Evolutionary conservation across 2,329 filamentous ascomycete species (phyloP).

Genomic region (Apiospora saccharicola): DNA sequence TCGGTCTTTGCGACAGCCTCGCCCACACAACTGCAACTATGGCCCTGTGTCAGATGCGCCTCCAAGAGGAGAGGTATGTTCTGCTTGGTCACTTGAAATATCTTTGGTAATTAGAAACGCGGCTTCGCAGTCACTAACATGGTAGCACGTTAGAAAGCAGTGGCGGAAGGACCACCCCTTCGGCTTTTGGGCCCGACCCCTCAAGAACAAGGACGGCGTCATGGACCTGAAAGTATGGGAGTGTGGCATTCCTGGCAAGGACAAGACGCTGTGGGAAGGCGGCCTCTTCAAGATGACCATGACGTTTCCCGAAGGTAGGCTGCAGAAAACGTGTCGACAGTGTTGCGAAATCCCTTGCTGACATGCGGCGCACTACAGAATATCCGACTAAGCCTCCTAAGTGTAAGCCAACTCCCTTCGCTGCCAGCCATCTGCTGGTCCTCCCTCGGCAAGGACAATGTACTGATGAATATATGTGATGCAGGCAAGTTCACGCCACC

Average conservation of each 20-base stretch:
- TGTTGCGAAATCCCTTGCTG: neutral
- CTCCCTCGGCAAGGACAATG: too few species aligned
- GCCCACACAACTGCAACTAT: conserved; percentile 14
- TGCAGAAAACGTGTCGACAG: neutral
- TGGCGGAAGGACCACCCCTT: conserved; percentile 98
- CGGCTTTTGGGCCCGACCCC: conserved; percentile 92
- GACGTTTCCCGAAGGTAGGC: conserved; percentile 88
- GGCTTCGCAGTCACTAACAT: conserved; percentile 15
- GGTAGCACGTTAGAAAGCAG: conserved; percentile 74
- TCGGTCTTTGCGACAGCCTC: neutral
- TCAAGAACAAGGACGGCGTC: conserved; percentile 78
- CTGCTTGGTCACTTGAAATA: conserved; percentile 24
- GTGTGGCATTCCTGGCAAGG: conserved; percentile 93
- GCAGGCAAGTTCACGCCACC: conserved; percentile 95
- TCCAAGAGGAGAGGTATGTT: conserved; percentile 85
- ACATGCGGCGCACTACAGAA: conserved; percentile 62
- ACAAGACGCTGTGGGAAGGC: conserved; percentile 98
- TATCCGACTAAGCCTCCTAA: conserved; percentile 99
- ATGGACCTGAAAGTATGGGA: conserved; percentile 97
- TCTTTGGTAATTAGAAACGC: neutral
- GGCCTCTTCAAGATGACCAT: conserved; percentile 95
- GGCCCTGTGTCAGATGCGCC: conserved; percentile 80
- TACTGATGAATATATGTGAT: conserved; percentile 18
- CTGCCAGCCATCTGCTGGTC: neutral
- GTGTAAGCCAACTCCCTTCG: conserved; percentile 68